Percentiles rank a stretch among this genome's conserved stretches.
Conservation (phyloP, 371 early-diverging fungal genomes). For the Umbelopsis sp. region DNA sequence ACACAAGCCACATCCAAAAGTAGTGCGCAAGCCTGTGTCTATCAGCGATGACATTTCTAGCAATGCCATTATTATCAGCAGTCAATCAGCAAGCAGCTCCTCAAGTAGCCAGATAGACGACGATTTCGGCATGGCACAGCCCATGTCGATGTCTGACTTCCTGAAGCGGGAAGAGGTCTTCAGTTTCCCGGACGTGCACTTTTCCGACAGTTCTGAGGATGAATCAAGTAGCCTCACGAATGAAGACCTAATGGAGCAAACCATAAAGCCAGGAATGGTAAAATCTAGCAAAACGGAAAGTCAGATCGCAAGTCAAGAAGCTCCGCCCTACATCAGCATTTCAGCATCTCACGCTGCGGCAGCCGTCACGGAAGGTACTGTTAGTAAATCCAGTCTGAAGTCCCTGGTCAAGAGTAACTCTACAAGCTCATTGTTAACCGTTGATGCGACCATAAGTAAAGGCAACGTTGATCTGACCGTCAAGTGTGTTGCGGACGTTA, state of each 20-base stretch:
- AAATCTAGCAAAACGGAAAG: conserved; percentile 15
- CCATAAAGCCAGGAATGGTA: not conserved
- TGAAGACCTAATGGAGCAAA: not conserved
- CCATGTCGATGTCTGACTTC: not conserved
- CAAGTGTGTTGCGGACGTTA: conserved; percentile 12
- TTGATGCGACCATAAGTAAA: conserved; percentile 13
- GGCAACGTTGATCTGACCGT: conserved; percentile 15
- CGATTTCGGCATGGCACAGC: not conserved
- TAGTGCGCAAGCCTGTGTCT: conserved; percentile 8
- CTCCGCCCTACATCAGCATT: conserved; percentile 10
- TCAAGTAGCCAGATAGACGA: too few species aligned
- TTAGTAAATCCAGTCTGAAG: not conserved
- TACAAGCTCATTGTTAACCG: conserved; percentile 14
- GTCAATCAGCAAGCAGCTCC: not conserved
- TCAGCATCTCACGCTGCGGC: not conserved
- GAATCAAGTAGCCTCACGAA: not conserved
- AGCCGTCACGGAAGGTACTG: not conserved
- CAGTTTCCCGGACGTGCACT: conserved; percentile 6
- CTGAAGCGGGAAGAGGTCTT: not conserved
- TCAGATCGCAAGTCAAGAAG: not conserved
- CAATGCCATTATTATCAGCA: not conserved
- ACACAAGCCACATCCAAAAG: conserved; percentile 5
- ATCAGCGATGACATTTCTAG: not conserved
- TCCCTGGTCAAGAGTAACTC: conserved; percentile 16
- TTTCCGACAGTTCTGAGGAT: conserved; percentile 2